A percentile compares a stretch with the other conserved stretches of the same genome.
Evolutionary conservation across 1,284 basidiomycete species (phyloP).

Genomic region (Vanrija humicola): DNA sequence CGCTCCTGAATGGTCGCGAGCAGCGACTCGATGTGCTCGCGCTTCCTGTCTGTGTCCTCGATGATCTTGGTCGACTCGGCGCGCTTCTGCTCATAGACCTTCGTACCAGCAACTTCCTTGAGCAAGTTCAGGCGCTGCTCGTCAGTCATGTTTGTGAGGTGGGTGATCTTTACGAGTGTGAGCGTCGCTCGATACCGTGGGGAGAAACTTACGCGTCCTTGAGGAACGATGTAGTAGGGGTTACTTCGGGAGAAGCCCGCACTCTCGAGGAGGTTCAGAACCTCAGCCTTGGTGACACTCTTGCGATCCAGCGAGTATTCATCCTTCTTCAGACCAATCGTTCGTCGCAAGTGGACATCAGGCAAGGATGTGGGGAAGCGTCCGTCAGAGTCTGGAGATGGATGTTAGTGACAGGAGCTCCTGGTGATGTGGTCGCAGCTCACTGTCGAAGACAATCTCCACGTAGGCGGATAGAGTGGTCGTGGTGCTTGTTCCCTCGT

Average conservation of each 20-base stretch:
- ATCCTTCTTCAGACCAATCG: conserved; percentile 97
- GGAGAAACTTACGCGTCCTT: conserved; percentile 74
- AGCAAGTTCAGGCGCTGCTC: conserved; percentile 86
- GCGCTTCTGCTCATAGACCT: conserved; percentile 94
- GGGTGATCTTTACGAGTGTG: conserved; percentile 67
- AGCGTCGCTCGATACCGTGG: not conserved
- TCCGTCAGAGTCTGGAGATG: conserved; percentile 57
- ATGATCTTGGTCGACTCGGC: conserved; percentile 91
- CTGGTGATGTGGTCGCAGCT: conserved; percentile 3
- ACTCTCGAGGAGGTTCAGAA: conserved; percentile 91
- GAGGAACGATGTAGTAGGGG: conserved; percentile 98
- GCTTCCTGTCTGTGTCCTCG: conserved; percentile 91
- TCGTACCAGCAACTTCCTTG: conserved; percentile 97
- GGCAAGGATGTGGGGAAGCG: conserved; percentile 85
- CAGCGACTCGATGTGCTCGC: conserved; percentile 84
- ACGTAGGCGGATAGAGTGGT: conserved; percentile 92
- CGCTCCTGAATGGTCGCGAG: conserved; percentile 88
- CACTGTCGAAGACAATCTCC: conserved; percentile 76
- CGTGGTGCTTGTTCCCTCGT: conserved; percentile 84
- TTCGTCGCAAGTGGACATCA: conserved; percentile 79
- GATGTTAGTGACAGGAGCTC: conserved; percentile 1
- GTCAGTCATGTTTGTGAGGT: conserved; percentile 95
- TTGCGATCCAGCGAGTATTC: conserved; percentile 97
- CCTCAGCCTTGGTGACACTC: conserved; percentile 85
- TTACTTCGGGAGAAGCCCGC: conserved; percentile 97